Base-by-base conservation (phyloP, 2,329 filamentous ascomycete genomes). In the Sporothrix globosa region DNA sequence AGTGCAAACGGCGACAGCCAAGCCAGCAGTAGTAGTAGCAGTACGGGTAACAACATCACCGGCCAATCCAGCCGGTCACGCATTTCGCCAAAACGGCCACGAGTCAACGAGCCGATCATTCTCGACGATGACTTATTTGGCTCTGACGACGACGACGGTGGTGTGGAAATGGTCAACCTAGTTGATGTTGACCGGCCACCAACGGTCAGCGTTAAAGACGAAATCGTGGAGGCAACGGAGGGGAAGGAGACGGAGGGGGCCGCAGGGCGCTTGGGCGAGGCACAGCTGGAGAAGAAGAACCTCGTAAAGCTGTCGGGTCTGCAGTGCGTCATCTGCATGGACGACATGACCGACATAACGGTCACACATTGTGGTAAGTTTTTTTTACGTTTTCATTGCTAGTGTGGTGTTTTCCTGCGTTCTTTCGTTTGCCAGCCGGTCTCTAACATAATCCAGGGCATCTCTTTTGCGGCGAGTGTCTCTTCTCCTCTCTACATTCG, bases 271-370 rank as follows among this genome's bases (percentile, higher is more conserved):
- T 3, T 5, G 34, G 24, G 30, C 6, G 60, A 53, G 13, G 52
- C 21, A 1, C 44, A 50, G 27, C 7, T 14, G 9, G 24, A 61
- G 24, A n/a, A 7, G 19, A 44, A 39, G 27, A 44, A 81, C 66
- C 84, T 86, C 67, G 77, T 82, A 75, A 87, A 86, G 76, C 77
- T 91, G 19, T 81, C 83, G 58, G 80, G 81, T 4, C 88, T 90
- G 63, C 86, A 90, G 77, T 91, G 88, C 73, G 87, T 88, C 56
- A 90, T 91, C 71, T 91, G 88, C 78, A 88, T 90, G 86, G 88
- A 90, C 72, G 82, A 87, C 72, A 84, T 82, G 34, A 84, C 83
- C 1, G 81, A 82, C 39, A 75, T 91, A 72, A 89, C 87, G 1
- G 85, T 90, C 60, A 91, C 88, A 2, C 86, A 90, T 77, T 91